Evolutionary conservation across 345 rosid species (phyloP).

Genomic region (Mangifera indica): DNA sequence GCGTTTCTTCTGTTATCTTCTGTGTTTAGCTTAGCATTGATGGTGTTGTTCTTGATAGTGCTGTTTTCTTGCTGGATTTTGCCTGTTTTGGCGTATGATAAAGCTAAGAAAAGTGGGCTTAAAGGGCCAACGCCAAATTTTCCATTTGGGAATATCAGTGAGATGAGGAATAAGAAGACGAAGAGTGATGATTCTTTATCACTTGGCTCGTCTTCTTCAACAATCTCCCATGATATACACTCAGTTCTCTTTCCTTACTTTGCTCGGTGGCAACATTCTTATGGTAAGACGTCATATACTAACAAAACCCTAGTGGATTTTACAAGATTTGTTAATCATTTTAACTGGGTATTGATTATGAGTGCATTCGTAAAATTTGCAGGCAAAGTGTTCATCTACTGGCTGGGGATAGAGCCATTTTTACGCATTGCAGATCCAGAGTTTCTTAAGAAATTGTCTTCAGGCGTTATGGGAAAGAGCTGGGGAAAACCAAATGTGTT

Average conservation of each 20-base stretch:
- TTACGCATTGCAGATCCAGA: conserved; percentile 48
- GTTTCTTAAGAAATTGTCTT: conserved; percentile 68
- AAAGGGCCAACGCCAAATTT: conserved; percentile 77
- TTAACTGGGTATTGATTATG: too few species aligned
- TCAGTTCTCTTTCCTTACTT: conserved; percentile 75
- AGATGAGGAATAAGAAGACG: conserved; percentile 46
- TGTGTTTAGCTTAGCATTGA: conserved; percentile 9
- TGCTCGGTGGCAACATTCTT: conserved; percentile 68
- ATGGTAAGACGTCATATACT: conserved; percentile 43
- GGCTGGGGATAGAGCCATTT: conserved; percentile 87
- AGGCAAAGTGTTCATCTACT: conserved; percentile 91
- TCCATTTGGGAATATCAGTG: conserved; percentile 73
- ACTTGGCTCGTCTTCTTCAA: conserved; percentile 18
- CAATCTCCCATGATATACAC: conserved; percentile 77
- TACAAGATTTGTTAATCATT: too few species aligned
- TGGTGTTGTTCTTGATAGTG: conserved; percentile 34
- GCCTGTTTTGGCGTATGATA: conserved; percentile 48
- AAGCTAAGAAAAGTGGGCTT: conserved; percentile 66
- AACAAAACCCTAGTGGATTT: neutral
- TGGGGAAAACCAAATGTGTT: conserved; percentile 94
- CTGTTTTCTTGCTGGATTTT: conserved; percentile 60
- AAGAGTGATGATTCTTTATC: conserved; percentile 12
- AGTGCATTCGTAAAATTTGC: conserved; percentile 14
- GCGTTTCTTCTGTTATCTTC: conserved; percentile 21
- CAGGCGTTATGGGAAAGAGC: conserved; percentile 82